A percentile compares a stretch with the other conserved stretches of the same genome.
Evolutionary conservation across 2,329 filamentous ascomycete species (phyloP).

Genomic region (Fusarium fracticaudum): DNA sequence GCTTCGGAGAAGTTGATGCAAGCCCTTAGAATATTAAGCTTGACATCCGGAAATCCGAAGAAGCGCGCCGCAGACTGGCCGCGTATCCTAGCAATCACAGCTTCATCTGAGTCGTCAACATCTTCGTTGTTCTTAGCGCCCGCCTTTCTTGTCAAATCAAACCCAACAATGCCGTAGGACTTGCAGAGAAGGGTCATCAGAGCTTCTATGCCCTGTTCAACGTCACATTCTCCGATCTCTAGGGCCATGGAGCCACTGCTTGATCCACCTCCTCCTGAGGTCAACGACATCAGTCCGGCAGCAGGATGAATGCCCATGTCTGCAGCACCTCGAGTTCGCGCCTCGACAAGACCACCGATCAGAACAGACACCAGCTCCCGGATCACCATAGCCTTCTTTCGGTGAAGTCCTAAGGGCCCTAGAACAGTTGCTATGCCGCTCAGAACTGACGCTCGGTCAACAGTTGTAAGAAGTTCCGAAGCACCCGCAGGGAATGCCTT

Average conservation of each 20-base stretch:
- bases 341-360: constrained; percentile 86
- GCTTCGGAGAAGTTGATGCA: constrained; percentile 96
- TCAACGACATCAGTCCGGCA: constrained; percentile 81
- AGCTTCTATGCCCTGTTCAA: constrained; percentile 72
- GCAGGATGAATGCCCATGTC: constrained; percentile 96
- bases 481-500: constrained; percentile 75
- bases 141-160: constrained; percentile 50
- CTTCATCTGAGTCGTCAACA: constrained; percentile 60
- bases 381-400: constrained; percentile 92
- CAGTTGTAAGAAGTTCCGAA: constrained; percentile 73
- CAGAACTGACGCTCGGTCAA: constrained; percentile 81
- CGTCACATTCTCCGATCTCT: constrained; percentile 71
- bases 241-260: constrained; percentile 63
- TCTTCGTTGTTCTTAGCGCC: constrained; percentile 32
- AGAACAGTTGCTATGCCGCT: constrained; percentile 90
- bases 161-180: constrained; percentile 71
- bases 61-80: constrained; percentile 66
- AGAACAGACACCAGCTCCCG: constrained; percentile 85
- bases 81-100: constrained; percentile 66
- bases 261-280: constrained; percentile 60
- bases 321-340: constrained; percentile 91
- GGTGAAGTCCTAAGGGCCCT: constrained; percentile 78
- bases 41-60: constrained; percentile 83
- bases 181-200: constrained; percentile 69
- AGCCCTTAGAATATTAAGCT: constrained; percentile 86